Percentiles rank a stretch among this genome's conserved stretches.
Evolutionary conservation across 805 yeast species (phyloP).

Genomic region (Wickerhamomyces strasburgensis): DNA sequence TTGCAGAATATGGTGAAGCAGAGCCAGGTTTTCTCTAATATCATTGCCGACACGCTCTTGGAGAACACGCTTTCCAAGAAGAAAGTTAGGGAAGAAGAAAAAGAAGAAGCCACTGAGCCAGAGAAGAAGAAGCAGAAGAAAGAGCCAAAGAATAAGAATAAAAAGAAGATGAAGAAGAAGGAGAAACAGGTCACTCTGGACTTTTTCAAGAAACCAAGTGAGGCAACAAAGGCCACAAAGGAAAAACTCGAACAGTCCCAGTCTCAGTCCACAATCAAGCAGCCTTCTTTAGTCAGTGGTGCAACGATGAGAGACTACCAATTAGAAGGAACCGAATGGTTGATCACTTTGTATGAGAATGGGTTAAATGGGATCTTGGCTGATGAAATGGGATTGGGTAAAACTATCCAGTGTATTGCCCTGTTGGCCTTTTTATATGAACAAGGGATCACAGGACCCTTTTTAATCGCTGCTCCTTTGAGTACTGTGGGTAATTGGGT

Average conservation of each 20-base stretch:
- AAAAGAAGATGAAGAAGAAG: constrained; percentile 13
- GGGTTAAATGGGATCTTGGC: constrained; percentile 94
- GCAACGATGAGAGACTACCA: constrained; percentile 79
- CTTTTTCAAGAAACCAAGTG: constrained; percentile 17
- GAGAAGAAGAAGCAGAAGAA: constrained; percentile 9
- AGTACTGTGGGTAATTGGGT: constrained; percentile 88
- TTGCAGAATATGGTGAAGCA: constrained; percentile 75
- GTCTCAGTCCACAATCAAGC: constrained; percentile 28
- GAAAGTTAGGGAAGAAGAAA: constrained; percentile 20
- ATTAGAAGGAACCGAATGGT: constrained; percentile 87
- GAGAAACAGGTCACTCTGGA: constrained; percentile 16
- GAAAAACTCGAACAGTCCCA: constrained; percentile 14
- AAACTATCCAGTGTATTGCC: constrained; percentile 85
- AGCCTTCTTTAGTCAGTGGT: constrained; percentile 50
- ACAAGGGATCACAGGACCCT: constrained; percentile 74
- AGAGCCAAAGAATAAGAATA: constrained; percentile 23
- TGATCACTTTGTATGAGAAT: constrained; percentile 81
- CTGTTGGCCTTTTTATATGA: constrained; percentile 71
- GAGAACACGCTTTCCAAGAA: constrained; percentile 38
- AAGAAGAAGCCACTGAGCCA: constrained; percentile 6
- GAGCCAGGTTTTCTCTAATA: constrained; percentile 81
- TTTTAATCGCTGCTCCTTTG: constrained; percentile 72
- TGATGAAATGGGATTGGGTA: constrained; percentile 97
- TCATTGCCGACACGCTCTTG: constrained; percentile 74
- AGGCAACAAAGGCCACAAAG: constrained; percentile 22